Conservation (phyloP, 2,329 filamentous ascomycete genomes). For the Aureobasidium sp. region DNA sequence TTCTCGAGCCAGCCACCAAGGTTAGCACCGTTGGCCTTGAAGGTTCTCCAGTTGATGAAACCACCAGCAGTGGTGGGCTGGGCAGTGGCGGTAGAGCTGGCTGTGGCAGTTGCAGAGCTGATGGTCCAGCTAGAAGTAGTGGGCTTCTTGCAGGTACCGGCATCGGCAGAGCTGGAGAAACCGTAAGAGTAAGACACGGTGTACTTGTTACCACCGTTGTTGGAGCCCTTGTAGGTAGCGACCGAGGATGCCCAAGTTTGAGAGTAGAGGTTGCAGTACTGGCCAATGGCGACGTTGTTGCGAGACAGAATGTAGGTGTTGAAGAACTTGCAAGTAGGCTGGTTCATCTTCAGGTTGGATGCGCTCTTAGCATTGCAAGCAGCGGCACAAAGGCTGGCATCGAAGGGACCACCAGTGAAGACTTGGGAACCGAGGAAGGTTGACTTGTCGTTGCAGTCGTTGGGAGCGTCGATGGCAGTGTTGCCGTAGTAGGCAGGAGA, state of each 20-base stretch:
- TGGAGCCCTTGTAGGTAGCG: conserved; percentile 18
- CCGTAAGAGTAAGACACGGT: conserved; percentile 15
- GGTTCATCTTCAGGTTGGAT: conserved; percentile 17
- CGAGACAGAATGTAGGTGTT: conserved; percentile 17
- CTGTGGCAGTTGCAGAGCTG: conserved; percentile 9
- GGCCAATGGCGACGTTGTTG: conserved; percentile 15
- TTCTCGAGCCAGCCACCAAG: conserved; percentile 29
- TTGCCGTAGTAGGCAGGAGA: conserved; percentile 18
- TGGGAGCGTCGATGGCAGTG: conserved; percentile 24
- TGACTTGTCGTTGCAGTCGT: conserved; percentile 22
- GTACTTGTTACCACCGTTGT: conserved; percentile 15
- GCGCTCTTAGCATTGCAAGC: conserved; percentile 17
- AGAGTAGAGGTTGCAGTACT: conserved; percentile 23
- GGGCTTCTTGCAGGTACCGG: conserved; percentile 14
- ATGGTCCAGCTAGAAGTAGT: conserved; percentile 7
- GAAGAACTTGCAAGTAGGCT: conserved; percentile 18
- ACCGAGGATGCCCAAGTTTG: conserved; percentile 17
- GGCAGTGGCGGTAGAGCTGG: background rate
- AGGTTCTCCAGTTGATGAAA: conserved; percentile 19
- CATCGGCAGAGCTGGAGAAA: conserved; percentile 15
- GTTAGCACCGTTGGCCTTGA: conserved; percentile 20
- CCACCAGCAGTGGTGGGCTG: conserved; percentile 8
- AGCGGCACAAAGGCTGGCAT: conserved; percentile 23
- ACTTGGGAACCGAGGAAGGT: conserved; percentile 20
- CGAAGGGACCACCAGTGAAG: conserved; percentile 22